Evolutionary conservation across 768 basidiomycete genomes (phyloP), one percentile per base, ranked within the genome.

Genomic region (Xerocomus potaroensis): DNA sequence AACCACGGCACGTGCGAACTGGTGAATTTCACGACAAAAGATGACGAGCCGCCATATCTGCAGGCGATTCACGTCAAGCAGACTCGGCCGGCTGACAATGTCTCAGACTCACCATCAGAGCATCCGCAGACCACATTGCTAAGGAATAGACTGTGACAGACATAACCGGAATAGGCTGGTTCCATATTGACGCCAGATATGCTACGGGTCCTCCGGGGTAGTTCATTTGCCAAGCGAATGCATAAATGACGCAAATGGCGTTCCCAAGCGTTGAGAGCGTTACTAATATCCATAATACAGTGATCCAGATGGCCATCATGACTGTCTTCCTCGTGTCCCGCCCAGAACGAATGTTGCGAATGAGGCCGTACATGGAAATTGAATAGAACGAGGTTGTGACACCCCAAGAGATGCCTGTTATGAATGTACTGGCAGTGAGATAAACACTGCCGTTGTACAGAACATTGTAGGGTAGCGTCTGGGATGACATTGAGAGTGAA

Each of bases 161-260:
- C 8, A 46, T 23, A 1, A 31, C 8, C 7, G 45, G 38, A 33
- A 46, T 10, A 14, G 37, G 31, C 11, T 32, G 21, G 30, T 33
- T 46, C 45, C 45, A 46, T 19, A 16, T 8, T 3, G 7, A 9
- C 26, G 26, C 35, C 19, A 37, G 0, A 11, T 40, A 40, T 7
- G 23, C 23, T 14, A 3, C 14, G 15, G 38, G 45, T 15, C 38
- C 45, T 19, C 45, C 45, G 4, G 45, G 31, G 21, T 46, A 46
- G 45, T 46, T 30, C 38, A 39, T 24, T 26, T 40, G 12, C 45
- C 45, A 46, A 4, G 45, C 32, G 26, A 14, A 46, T 2, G 45
- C 37, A 10, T 46, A 46, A 5, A 46, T 27, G n/a, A 4, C 8
- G 18, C 16, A 29, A 16, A 30, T 24, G 9, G 45, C 38, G 8